Conservation (phyloP, 352 stramenopile species). For the Pythium dissimile region DNA sequence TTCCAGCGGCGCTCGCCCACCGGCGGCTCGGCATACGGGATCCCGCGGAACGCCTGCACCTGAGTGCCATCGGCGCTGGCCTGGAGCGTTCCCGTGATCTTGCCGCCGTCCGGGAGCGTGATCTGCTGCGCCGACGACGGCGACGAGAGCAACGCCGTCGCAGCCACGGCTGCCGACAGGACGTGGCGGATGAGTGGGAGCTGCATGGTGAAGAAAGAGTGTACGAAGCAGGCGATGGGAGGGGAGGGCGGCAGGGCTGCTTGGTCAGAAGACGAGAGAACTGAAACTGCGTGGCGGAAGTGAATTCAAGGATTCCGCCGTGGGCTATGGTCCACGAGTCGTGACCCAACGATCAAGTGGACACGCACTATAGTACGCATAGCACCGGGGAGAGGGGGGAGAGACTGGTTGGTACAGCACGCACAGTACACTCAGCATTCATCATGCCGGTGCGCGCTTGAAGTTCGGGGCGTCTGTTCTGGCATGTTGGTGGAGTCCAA, state of each 20-base stretch:
- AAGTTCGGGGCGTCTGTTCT: no score
- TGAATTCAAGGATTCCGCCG: no score
- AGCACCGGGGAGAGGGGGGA: no score
- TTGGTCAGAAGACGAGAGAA: neutral
- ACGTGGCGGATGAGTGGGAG: neutral
- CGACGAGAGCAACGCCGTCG: no score
- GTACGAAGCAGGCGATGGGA: neutral
- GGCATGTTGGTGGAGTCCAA: no score
- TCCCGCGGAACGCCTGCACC: conserved; percentile 11
- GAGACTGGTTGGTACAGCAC: no score
- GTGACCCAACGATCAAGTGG: no score
- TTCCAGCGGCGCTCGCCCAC: neutral
- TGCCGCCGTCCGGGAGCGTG: neutral
- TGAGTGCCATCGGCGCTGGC: neutral
- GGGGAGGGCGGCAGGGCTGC: neutral
- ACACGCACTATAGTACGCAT: no score
- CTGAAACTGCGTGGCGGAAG: neutral
- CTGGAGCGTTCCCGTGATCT: neutral
- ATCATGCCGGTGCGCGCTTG: no score
- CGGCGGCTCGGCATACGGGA: conserved; percentile 10
- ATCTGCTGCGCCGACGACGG: neutral
- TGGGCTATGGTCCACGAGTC: no score
- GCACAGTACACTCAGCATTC: no score
- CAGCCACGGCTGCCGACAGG: neutral
- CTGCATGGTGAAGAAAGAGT: no score